Percentiles rank a stretch among this genome's conserved stretches.
Evolutionary conservation across 2,329 filamentous ascomycete species (phyloP).

Genomic region (Stagonosporopsis cucurbitacearum): DNA sequence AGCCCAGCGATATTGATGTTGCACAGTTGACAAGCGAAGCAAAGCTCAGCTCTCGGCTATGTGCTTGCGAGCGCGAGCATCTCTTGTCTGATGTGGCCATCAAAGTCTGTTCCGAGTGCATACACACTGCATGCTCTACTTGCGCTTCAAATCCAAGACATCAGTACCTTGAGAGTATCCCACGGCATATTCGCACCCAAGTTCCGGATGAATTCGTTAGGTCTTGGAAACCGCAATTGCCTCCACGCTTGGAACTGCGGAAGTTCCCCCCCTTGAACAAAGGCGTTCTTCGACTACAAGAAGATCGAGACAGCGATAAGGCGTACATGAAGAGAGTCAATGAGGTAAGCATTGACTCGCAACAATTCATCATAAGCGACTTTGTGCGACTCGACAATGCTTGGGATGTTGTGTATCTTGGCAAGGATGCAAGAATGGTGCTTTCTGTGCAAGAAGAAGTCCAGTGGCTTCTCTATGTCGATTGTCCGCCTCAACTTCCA

Average conservation of each 20-base stretch:
- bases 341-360: constrained; percentile 14
- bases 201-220: constrained; percentile 54
- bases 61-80: constrained; percentile 62
- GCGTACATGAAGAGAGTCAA: constrained; percentile 17
- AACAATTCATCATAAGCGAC: constrained; percentile 23
- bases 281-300: background rate
- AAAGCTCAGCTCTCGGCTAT: constrained; percentile 54
- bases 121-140: constrained; percentile 60
- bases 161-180: constrained; percentile 41
- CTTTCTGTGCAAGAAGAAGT: constrained; percentile 48
- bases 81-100: constrained; percentile 50
- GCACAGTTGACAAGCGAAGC: constrained; percentile 31
- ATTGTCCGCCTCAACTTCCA: constrained; percentile 48
- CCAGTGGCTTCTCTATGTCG: constrained; percentile 57
- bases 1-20: constrained; percentile 18
- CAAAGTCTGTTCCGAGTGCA: constrained; percentile 59
- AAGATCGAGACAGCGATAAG: background rate
- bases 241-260: constrained; percentile 27
- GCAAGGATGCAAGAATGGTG: constrained; percentile 48
- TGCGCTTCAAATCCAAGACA: constrained; percentile 64
- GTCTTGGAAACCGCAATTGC: constrained; percentile 44
- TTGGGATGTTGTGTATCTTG: constrained; percentile 55
- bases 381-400: constrained; percentile 36
- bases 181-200: constrained; percentile 36
- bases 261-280: constrained; percentile 23